These are phyloP conservation scores for Cladosporium oxysporum DNA, from an alignment of 2,329 filamentous ascomycete genomes.

Conservation along the genomic window DNA sequence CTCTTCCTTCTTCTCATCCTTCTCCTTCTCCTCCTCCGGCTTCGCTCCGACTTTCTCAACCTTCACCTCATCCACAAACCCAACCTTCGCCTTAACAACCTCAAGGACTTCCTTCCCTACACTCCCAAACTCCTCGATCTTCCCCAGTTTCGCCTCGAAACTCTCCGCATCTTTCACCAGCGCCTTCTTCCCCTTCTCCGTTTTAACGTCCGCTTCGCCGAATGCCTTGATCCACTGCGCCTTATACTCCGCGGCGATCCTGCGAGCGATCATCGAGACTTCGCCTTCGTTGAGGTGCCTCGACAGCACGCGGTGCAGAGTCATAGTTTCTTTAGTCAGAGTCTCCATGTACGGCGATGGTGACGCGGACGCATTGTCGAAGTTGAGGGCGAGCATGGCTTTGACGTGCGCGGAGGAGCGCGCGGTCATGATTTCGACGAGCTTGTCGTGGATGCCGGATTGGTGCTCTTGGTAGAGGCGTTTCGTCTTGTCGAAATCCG, in stretches of 20 bases:
- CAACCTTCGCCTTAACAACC: slow-evolving; percentile 54
- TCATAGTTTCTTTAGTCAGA: slow-evolving; percentile 80
- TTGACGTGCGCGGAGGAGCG: slow-evolving; percentile 73
- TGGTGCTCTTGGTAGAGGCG: slow-evolving; percentile 86
- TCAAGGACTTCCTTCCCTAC: slow-evolving; percentile 52
- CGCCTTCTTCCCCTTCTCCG: slow-evolving; percentile 69
- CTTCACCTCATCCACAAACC: slow-evolving; percentile 21
- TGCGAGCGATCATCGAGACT: slow-evolving; percentile 79
- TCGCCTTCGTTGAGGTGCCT: slow-evolving; percentile 78
- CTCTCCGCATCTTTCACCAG: slow-evolving; percentile 77
- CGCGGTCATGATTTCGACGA: slow-evolving; percentile 87
- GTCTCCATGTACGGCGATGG: slow-evolving; percentile 79
- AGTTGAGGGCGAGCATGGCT: slow-evolving; percentile 72
- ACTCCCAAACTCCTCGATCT: slow-evolving; percentile 77
- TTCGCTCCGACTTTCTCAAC: neutral
- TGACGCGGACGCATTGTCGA: slow-evolving; percentile 58
- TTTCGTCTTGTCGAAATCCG: slow-evolving; percentile 86
- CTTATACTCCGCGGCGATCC: slow-evolving; percentile 80
- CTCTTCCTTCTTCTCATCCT: slow-evolving; percentile 15
- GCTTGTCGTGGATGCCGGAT: slow-evolving; percentile 84
- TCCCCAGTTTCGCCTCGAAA: slow-evolving; percentile 69
- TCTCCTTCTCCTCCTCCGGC: slow-evolving; percentile 12
- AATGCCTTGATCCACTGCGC: slow-evolving; percentile 76
- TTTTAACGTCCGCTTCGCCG: slow-evolving; percentile 64
- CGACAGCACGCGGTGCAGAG: slow-evolving; percentile 77